Evolutionary conservation across 345 rosid genomes (phyloP), one percentile per base, ranked within the genome.

Genomic region (Sonneratia caseolaris): DNA sequence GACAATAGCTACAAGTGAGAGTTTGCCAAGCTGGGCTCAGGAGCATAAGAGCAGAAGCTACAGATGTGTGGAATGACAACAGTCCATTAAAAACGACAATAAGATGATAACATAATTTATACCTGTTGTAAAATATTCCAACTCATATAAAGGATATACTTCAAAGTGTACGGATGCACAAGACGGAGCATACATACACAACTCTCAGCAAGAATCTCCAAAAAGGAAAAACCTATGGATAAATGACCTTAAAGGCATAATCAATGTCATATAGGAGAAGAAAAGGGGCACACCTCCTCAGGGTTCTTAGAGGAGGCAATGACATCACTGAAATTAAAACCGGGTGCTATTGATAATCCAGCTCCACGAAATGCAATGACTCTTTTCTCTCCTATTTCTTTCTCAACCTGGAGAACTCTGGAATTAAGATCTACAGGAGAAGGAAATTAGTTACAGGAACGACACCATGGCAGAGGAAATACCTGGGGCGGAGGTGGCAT

Each of bases 401-500:
- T 95, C 83, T 90, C 97, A 68, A 95, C 93, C 99, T 95, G 83
- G 49, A 78, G 53, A 74, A 77, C 10, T 42, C 69, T 19, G 16
- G 2, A 45, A 37, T n/a, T 67, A 22, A 67, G 36, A 70, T 68
- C 69, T 45, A 64, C 72, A 66, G 70, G 70, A 78, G 75, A 73
- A 70, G 10, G 21, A 66, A 66, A 68, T 64, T 70, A 62, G 62
- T 7, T 38, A 57, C 37, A 18, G 13, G n/a, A 75, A 32, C 71
- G 38, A 66, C 22, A 49, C 70, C 47, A 69, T 35, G 74, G 74
- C 59, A 57, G 72, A 66, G 53, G 45, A 69, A 65, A 71, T 71
- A 91, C 99, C 85, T 82, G 85, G 3, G 73, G 73, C 37, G 99
- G 99, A 84, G 99, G 99, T 4, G 99, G 99, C 97, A 95, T 95